Percentiles rank a stretch among this genome's conserved stretches.
Evolutionary conservation across 2,329 filamentous ascomycete genomes (phyloP).

Genomic region (Aureobasidium sp.): DNA sequence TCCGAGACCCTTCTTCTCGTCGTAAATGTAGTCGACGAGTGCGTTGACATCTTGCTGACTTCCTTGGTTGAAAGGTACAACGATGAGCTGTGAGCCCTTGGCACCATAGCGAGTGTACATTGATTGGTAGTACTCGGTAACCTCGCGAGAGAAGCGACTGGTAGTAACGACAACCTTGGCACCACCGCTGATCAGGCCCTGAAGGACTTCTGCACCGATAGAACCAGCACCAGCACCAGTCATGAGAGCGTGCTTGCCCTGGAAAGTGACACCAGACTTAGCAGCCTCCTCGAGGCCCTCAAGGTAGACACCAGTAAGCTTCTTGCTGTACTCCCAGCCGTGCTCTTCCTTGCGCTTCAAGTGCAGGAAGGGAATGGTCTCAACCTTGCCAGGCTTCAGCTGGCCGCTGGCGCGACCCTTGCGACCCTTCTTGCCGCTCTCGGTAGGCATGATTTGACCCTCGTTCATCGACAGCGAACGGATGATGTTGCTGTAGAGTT

Average conservation of each 20-base stretch:
- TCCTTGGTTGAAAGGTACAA: conserved; percentile 98
- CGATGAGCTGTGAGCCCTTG: conserved; percentile 90
- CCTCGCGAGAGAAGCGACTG: conserved; percentile 90
- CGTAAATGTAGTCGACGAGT: conserved; percentile 92
- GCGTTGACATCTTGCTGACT: conserved; percentile 97
- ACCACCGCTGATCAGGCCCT: conserved; percentile 91
- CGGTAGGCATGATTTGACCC: conserved; percentile 88
- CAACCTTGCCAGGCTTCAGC: conserved; percentile 76
- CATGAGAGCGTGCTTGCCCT: conserved; percentile 95
- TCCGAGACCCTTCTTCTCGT: conserved; percentile 88
- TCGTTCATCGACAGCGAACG: conserved; percentile 97
- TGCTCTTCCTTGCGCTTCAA: conserved; percentile 89
- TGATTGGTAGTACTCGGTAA: conserved; percentile 97
- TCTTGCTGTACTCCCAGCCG: conserved; percentile 99
- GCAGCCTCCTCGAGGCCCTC: conserved; percentile 88
- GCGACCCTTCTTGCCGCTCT: conserved; percentile 62
- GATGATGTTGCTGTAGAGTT: conserved; percentile 86
- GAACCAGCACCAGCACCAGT: conserved; percentile 96
- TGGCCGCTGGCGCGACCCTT: conserved; percentile 46
- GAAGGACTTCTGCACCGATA: conserved; percentile 92
- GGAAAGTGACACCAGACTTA: conserved; percentile 78
- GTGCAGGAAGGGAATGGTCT: conserved; percentile 96
- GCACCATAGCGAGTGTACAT: conserved; percentile 96
- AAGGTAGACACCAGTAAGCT: conserved; percentile 86
- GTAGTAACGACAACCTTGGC: conserved; percentile 96